Evolutionary conservation across 2,329 filamentous ascomycete species (phyloP).

Genomic region (Raffaelea deltoideospora): DNA sequence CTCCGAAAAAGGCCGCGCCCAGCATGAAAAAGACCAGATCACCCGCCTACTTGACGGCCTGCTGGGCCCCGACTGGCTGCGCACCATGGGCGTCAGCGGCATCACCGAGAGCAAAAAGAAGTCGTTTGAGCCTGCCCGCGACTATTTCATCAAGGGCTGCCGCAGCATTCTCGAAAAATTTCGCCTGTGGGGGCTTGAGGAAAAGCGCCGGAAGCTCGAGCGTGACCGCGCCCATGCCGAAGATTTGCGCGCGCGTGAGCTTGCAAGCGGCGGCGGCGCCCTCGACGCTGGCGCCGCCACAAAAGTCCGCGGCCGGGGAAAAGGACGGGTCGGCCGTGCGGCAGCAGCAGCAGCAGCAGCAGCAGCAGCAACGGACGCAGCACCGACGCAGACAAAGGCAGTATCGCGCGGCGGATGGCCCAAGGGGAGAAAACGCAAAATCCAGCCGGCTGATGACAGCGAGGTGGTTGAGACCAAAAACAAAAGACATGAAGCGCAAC

Average conservation of each 20-base stretch:
- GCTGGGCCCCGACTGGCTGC: conserved; percentile 83
- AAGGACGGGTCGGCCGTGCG: conserved; percentile 3
- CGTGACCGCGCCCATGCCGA: conserved; percentile 48
- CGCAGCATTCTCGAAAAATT: conserved; percentile 77
- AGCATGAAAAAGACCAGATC: conserved; percentile 52
- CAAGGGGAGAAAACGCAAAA: conserved; percentile 1
- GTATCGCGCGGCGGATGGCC: conserved; percentile 3
- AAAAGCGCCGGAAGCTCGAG: conserved; percentile 66
- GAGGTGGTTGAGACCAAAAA: conserved; percentile 10
- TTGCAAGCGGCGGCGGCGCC: background rate
- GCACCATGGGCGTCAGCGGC: conserved; percentile 76
- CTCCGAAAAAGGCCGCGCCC: conserved; percentile 46
- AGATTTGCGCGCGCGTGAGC: conserved; percentile 24
- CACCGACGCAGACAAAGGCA: background rate
- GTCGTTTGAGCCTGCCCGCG: conserved; percentile 70
- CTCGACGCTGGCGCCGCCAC: background rate
- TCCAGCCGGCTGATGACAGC: conserved; percentile 1
- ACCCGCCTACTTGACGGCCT: conserved; percentile 61
- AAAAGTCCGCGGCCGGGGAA: too few relatives aligned
- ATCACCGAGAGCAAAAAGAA: conserved; percentile 77
- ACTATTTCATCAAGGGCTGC: conserved; percentile 74
- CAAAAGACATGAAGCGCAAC: conserved; percentile 12
- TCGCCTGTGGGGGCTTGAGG: conserved; percentile 71
- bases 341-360: conserved; percentile 6
- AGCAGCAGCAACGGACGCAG: background rate